phyloP scores from a whole-genome alignment of 768 basidiomycete species.

The Kwoniella dejecticola region DNA sequence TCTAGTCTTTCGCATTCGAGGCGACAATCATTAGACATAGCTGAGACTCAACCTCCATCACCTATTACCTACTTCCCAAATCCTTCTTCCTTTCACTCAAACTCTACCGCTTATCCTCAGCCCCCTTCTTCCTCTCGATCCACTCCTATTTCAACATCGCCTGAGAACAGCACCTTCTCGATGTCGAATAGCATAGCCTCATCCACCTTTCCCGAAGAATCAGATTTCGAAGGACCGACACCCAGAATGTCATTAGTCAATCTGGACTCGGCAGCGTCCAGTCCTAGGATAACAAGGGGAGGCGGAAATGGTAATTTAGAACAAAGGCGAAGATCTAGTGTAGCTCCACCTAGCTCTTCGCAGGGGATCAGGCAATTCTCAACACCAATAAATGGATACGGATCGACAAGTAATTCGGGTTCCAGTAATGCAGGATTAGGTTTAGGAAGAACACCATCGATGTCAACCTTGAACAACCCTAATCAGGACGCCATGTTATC shows the following conservation, averaged over 20 bases:
- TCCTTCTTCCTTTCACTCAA: slow-evolving; percentile 15
- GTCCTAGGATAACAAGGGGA: slow-evolving; percentile 13
- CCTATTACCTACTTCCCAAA: slow-evolving; percentile 27
- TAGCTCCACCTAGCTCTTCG: neutral
- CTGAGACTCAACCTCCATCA: slow-evolving; percentile 13
- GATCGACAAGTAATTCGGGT: slow-evolving; percentile 9
- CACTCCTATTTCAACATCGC: slow-evolving; percentile 1
- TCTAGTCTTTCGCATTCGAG: slow-evolving; percentile 11
- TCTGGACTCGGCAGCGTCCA: slow-evolving; percentile 22
- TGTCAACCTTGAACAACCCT: neutral
- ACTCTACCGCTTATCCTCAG: too few relatives aligned
- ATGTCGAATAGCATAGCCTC: slow-evolving; percentile 7
- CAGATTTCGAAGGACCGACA: slow-evolving; percentile 2
- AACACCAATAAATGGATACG: slow-evolving; percentile 25
- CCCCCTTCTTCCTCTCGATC: neutral
- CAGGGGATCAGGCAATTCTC: slow-evolving; percentile 3
- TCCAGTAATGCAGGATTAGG: slow-evolving; percentile 15
- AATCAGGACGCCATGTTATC: slow-evolving; percentile 30
- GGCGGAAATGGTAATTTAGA: neutral
- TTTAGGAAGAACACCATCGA: slow-evolving; percentile 15
- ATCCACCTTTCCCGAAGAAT: slow-evolving; percentile 1
- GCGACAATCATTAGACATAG: slow-evolving; percentile 15
- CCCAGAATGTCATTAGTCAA: slow-evolving; percentile 12
- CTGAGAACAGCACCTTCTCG: neutral
- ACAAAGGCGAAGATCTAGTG: slow-evolving; percentile 15